phyloP scores from a whole-genome alignment of 2,329 filamentous ascomycete genomes.

The Colletotrichum sp. region DNA sequence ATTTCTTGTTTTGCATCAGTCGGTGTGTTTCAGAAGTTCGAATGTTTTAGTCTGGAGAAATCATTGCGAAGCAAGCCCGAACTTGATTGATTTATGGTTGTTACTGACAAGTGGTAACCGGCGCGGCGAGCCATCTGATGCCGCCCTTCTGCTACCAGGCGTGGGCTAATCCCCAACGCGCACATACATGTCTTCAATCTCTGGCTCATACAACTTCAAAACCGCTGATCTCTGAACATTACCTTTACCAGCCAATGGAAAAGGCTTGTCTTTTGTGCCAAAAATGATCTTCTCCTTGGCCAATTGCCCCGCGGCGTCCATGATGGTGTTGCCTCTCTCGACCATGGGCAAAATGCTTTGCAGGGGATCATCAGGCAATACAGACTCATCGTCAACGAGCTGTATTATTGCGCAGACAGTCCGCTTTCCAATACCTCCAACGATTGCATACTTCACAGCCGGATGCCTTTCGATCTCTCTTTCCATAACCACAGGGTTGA shows the following conservation, averaged over 20 bases:
- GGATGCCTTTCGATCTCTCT: constrained; percentile 32
- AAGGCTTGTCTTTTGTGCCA: constrained; percentile 47
- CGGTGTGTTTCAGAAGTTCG: background rate
- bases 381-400: constrained; percentile 22
- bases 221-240: constrained; percentile 45
- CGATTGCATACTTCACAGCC: constrained; percentile 31
- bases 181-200: constrained; percentile 46
- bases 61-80: background rate
- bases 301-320: constrained; percentile 47
- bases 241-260: constrained; percentile 49
- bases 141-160: background rate
- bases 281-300: constrained; percentile 32
- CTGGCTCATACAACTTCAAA: constrained; percentile 43
- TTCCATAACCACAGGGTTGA: constrained; percentile 45
- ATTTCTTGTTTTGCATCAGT: background rate
- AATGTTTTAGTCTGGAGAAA: background rate
- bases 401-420: constrained; percentile 21
- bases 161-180: background rate
- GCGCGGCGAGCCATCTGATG: background rate
- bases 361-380: background rate
- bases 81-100: background rate
- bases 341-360: constrained; percentile 50
- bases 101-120: background rate
- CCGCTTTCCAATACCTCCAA: constrained; percentile 36
- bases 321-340: constrained; percentile 52